Evolutionary conservation across 228 moss, liverwort and hornwort genomes (phyloP).

Genomic region (Sphagnum magellanicum): DNA sequence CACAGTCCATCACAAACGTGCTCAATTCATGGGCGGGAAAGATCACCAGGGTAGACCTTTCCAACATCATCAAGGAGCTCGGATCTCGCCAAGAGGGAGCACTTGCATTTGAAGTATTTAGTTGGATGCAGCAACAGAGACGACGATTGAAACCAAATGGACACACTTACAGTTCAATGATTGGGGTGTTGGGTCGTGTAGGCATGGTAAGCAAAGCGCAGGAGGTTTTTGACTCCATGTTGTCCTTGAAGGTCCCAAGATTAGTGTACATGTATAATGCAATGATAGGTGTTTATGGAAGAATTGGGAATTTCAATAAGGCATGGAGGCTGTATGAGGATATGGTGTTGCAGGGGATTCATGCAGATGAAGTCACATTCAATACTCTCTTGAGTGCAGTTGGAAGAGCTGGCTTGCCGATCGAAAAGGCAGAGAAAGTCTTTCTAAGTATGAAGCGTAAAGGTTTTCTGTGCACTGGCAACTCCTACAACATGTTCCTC

Average conservation of each 20-base stretch:
- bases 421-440: constrained; percentile 57
- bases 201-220: constrained; percentile 59
- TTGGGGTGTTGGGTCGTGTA: constrained; percentile 76
- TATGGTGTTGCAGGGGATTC: constrained; percentile 45
- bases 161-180: constrained; percentile 62
- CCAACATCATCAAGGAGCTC: constrained; percentile 66
- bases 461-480: constrained; percentile 54
- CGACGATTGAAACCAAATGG: constrained; percentile 70
- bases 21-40: constrained; percentile 79
- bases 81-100: constrained; percentile 30
- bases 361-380: constrained; percentile 76
- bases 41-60: constrained; percentile 72
- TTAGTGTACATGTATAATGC: constrained; percentile 71
- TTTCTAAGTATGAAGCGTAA: constrained; percentile 56
- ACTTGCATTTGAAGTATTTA: constrained; percentile 68
- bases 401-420: constrained; percentile 50
- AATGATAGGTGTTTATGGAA: constrained; percentile 75
- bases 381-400: constrained; percentile 71
- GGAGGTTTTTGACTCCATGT: constrained; percentile 54
- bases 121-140: constrained; percentile 85
- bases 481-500: constrained; percentile 73
- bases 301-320: constrained; percentile 59
- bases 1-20: constrained; percentile 55
- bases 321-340: constrained; percentile 78
- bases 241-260: constrained; percentile 20